Percentiles rank a stretch among this genome's conserved stretches.
Conservation (phyloP, 2,329 filamentous ascomycete species). For the Diaporthe citri region DNA sequence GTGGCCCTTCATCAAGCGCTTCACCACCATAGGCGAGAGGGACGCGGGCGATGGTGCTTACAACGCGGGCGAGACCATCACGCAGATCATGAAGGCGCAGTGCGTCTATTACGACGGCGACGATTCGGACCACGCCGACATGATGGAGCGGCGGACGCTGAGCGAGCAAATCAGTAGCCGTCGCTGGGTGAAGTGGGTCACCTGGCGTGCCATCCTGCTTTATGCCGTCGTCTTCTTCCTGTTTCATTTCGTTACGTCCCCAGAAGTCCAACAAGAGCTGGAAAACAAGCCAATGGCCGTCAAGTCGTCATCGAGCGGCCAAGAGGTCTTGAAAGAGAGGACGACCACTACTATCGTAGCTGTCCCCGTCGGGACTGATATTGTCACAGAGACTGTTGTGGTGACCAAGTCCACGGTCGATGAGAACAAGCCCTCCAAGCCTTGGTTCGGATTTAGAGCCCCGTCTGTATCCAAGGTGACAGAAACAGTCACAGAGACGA, state of each 20-base stretch:
- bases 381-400: not conserved
- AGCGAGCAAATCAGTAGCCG: constrained; percentile 29
- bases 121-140: constrained; percentile 31
- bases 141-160: constrained; percentile 34
- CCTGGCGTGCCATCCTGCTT: not conserved
- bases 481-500: not conserved
- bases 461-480: not conserved
- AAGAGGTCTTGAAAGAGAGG: not conserved
- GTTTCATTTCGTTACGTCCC: not conserved
- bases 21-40: constrained; percentile 40
- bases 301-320: not conserved
- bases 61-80: constrained; percentile 43
- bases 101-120: constrained; percentile 50
- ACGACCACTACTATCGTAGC: not conserved
- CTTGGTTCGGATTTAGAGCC: not conserved
- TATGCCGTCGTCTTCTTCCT: not conserved
- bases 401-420: not conserved
- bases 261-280: not conserved
- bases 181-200: not conserved
- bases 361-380: not conserved
- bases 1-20: constrained; percentile 49
- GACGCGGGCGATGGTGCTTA: constrained; percentile 34
- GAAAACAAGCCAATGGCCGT: too few species aligned
- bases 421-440: not conserved
- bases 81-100: constrained; percentile 44